Evolutionary conservation across 495 filamentous ascomycete genomes (phyloP).

Genomic region (Penicillium desertorum): DNA sequence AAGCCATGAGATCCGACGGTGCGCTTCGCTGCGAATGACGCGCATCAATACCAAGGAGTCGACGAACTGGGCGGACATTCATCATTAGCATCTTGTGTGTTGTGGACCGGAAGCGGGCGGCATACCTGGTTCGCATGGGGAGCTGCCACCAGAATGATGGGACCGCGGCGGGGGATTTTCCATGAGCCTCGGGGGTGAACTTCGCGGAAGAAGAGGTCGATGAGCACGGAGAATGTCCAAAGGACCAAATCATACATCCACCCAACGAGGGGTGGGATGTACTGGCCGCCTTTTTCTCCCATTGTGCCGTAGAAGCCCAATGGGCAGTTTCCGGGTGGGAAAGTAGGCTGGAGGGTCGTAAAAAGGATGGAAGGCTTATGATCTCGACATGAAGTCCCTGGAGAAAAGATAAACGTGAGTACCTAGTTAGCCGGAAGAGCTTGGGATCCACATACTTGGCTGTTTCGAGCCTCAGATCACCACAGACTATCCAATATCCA

Average conservation of each 20-base stretch:
- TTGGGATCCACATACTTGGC: constrained; percentile 3
- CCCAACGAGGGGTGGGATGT: constrained; percentile 64
- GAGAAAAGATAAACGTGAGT: not conserved
- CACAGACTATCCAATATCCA: not conserved
- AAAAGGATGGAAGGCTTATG: not conserved
- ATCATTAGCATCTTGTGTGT: constrained; percentile 12
- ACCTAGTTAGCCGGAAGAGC: not conserved
- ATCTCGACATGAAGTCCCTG: constrained; percentile 25
- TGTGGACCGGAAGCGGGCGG: constrained; percentile 6
- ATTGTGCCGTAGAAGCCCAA: constrained; percentile 19
- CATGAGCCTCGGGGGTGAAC: constrained; percentile 92
- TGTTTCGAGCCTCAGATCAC: constrained; percentile 1
- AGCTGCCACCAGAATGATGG: constrained; percentile 95
- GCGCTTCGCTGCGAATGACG: constrained; percentile 77
- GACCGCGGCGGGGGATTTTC: constrained; percentile 83
- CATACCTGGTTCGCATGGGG: constrained; percentile 95
- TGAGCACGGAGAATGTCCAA: constrained; percentile 78
- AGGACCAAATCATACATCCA: constrained; percentile 82
- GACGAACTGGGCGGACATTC: constrained; percentile 65
- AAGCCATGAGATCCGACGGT: constrained; percentile 85
- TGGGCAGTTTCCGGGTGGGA: not conserved
- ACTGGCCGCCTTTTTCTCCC: constrained; percentile 47
- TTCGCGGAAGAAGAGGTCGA: constrained; percentile 96
- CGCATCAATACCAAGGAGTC: constrained; percentile 94
- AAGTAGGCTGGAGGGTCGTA: not conserved